phyloP scores from a whole-genome alignment of 202 grass and related monocot genomes.

The Saccharum hybrid region DNA sequence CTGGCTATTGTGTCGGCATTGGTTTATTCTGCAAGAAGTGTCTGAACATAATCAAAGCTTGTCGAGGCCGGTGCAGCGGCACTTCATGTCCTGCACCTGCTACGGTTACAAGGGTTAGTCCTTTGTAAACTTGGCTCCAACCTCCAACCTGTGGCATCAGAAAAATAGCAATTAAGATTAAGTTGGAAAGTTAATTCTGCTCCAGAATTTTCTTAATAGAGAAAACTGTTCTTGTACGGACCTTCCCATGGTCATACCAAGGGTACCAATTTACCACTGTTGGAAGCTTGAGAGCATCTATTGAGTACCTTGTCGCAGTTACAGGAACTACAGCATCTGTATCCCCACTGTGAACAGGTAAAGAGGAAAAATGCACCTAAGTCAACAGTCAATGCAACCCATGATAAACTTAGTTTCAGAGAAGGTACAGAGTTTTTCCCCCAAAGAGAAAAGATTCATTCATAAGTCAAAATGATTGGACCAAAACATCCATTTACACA shows the following conservation, averaged over 20 bases:
- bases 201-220: slow-evolving; percentile 2
- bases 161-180: slow-evolving; percentile 2
- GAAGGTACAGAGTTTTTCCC: background rate
- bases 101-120: slow-evolving; percentile 80
- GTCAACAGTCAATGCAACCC: background rate
- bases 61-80: slow-evolving; percentile 75
- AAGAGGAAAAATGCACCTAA: background rate
- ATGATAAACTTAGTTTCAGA: slow-evolving; percentile 11
- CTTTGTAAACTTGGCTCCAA: slow-evolving; percentile 90
- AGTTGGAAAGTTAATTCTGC: background rate
- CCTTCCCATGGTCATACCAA: slow-evolving; percentile 87
- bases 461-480: background rate
- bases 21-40: slow-evolving; percentile 84
- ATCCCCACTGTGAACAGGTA: slow-evolving; percentile 64
- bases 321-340: slow-evolving; percentile 96
- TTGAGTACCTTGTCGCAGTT: slow-evolving; percentile 91
- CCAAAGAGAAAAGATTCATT: background rate
- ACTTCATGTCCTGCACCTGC: slow-evolving; percentile 94
- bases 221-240: slow-evolving; percentile 39
- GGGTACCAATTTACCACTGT: slow-evolving; percentile 81
- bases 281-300: slow-evolving; percentile 82
- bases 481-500: background rate
- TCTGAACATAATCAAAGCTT: slow-evolving; percentile 88
- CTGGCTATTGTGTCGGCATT: slow-evolving; percentile 65
- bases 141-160: slow-evolving; percentile 79